phyloP scores from a whole-genome alignment of 2,329 filamentous ascomycete species.

The Orbilia quercus region DNA sequence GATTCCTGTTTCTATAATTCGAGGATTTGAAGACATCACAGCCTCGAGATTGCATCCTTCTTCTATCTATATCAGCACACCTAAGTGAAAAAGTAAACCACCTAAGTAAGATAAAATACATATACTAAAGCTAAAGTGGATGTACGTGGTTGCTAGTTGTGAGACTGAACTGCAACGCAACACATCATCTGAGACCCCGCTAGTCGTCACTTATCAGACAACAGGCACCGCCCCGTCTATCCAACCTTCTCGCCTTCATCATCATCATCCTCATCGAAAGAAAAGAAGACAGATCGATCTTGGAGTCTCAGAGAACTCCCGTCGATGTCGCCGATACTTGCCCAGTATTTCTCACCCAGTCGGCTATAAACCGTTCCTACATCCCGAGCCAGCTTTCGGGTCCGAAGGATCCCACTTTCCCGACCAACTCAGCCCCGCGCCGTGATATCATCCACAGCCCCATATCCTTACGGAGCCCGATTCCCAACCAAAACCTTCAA shows the following conservation, averaged over 20 bases:
- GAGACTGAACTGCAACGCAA: slow-evolving; percentile 33
- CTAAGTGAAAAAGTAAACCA: not conserved
- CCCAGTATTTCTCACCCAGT: not conserved
- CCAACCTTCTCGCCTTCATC: not conserved
- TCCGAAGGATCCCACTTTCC: slow-evolving; percentile 18
- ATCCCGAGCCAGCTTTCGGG: slow-evolving; percentile 25
- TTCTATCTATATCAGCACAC: not conserved
- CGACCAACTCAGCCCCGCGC: slow-evolving; percentile 55
- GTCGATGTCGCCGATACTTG: slow-evolving; percentile 26
- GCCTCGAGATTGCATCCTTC: not conserved
- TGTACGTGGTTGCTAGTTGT: too few relatives aligned
- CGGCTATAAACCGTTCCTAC: not conserved
- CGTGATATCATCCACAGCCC: slow-evolving; percentile 49
- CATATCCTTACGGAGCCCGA: slow-evolving; percentile 47
- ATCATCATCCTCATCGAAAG: not conserved
- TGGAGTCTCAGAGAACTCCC: not conserved
- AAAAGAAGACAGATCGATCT: not conserved
- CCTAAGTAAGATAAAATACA: too few relatives aligned
- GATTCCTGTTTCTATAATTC: too few relatives aligned
- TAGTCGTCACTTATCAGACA: slow-evolving; percentile 21
- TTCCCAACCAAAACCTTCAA: slow-evolving; percentile 38
- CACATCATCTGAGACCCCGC: slow-evolving; percentile 56
- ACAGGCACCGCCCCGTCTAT: slow-evolving; percentile 20
- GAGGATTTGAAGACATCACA: not conserved
- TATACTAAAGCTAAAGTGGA: too few relatives aligned